These are phyloP conservation scores for Pezicula rhizophila DNA, from an alignment of 2,329 filamentous ascomycete genomes.

Conservation along the genomic window DNA sequence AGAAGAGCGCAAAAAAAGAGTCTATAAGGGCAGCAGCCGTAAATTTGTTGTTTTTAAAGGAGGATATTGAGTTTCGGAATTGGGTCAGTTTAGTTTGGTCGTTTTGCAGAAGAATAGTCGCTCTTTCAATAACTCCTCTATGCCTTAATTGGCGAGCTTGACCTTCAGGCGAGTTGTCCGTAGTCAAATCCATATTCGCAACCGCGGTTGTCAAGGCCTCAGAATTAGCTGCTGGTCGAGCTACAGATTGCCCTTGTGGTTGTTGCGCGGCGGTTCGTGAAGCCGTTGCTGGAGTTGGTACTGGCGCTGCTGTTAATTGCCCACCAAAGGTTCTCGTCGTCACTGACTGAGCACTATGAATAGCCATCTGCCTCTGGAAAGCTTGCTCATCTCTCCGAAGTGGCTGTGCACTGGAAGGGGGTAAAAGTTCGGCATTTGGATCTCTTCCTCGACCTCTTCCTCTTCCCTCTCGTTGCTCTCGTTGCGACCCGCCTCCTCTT, in stretches of 20 bases:
- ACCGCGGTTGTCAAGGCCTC: constrained; percentile 31
- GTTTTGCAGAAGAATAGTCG: constrained; percentile 72
- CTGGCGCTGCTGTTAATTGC: constrained; percentile 52
- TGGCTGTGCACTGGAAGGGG: constrained; percentile 71
- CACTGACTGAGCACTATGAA: constrained; percentile 79
- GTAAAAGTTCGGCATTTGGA: constrained; percentile 76
- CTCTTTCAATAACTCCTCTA: constrained; percentile 78
- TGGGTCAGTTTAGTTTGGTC: constrained; percentile 66
- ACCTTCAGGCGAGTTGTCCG: constrained; percentile 63
- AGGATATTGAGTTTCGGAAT: constrained; percentile 76
- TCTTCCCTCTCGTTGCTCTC: constrained; percentile 34
- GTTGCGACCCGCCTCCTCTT: constrained; percentile 38
- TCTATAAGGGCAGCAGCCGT: constrained; percentile 76
- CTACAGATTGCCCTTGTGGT: constrained; percentile 8
- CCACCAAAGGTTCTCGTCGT: constrained; percentile 79
- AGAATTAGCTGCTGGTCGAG: constrained; percentile 16
- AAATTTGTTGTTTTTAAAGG: constrained; percentile 65
- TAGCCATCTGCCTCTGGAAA: constrained; percentile 85
- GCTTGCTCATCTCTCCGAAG: constrained; percentile 82
- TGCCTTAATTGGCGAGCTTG: constrained; percentile 77
- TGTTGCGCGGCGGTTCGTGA: constrained; percentile 16
- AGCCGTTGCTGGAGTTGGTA: constrained; percentile 35
- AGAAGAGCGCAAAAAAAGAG: constrained; percentile 78
- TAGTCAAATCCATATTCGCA: constrained; percentile 42
- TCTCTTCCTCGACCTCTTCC: constrained; percentile 66